Conservation (phyloP, 345 rosid genomes). For the Eucalyptus melliodora region DNA sequence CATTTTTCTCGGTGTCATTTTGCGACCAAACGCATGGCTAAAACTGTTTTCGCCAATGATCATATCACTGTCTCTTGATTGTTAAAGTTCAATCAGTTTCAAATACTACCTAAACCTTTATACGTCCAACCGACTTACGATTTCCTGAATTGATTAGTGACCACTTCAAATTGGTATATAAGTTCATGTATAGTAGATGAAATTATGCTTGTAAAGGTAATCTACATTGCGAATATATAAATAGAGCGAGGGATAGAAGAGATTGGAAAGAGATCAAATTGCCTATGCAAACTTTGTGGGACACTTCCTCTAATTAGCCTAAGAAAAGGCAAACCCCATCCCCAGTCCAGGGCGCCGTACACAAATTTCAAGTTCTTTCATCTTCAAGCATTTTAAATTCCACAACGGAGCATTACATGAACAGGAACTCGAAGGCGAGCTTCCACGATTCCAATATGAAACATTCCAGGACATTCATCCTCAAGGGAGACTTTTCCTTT, state of each 20-base stretch:
- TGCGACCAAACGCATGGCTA: not conserved
- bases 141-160: not conserved
- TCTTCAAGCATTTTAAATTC: not conserved
- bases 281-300: not conserved
- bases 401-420: not conserved
- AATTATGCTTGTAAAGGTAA: not conserved
- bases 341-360: not conserved
- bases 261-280: not conserved
- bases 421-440: not conserved
- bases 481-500: not conserved
- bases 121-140: not conserved
- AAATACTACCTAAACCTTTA: too few species aligned
- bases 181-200: not conserved
- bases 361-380: not conserved
- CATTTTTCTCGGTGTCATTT: not conserved
- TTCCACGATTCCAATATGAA: not conserved
- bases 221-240: not conserved
- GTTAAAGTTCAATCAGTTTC: not conserved
- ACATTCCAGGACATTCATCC: not conserved
- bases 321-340: not conserved
- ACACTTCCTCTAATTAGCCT: not conserved
- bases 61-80: not conserved
- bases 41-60: not conserved
- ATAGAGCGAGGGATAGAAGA: not conserved
- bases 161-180: rapidly evolving